Evolutionary conservation across 306 rosid species (phyloP).

Genomic region (Calophaca sinica): DNA sequence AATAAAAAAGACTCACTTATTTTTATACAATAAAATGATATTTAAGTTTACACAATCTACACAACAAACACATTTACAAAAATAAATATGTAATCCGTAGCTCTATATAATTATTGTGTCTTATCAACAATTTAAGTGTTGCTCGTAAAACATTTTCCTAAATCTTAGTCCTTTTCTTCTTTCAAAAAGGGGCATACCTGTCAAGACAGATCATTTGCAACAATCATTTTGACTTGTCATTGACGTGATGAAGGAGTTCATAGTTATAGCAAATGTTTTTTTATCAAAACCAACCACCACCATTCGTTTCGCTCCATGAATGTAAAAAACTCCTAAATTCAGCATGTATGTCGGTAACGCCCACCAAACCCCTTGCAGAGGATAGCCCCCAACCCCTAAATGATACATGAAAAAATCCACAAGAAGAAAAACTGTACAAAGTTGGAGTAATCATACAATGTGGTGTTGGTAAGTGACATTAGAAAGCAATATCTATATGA

Average conservation of each 20-base stretch:
- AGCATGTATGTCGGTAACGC: conserved; percentile 10
- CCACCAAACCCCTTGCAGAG: conserved; percentile 26
- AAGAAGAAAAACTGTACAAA: conserved; percentile 34
- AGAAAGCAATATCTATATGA: conserved; percentile 56
- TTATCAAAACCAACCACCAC: conserved; percentile 36
- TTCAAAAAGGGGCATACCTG: background rate
- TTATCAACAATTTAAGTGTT: background rate
- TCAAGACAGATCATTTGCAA: conserved; percentile 20
- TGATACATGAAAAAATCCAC: conserved; percentile 37
- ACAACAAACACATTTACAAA: background rate
- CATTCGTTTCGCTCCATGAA: conserved; percentile 9
- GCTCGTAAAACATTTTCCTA: conserved; percentile 18
- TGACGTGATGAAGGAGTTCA: conserved; percentile 20
- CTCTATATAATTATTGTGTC: no score
- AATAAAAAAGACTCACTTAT: no score
- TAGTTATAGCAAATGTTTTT: conserved; percentile 5
- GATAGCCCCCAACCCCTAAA: conserved; percentile 14
- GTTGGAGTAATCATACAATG: background rate
- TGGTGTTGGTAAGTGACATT: conserved; percentile 31
- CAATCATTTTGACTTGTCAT: conserved; percentile 12
- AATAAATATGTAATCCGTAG: background rate
- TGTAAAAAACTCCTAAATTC: conserved; percentile 4
- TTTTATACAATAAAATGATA: background rate
- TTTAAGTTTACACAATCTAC: background rate
- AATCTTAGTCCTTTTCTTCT: background rate